phyloP scores from a whole-genome alignment of 441 rosid genomes.

The Lepidium campestre region DNA sequence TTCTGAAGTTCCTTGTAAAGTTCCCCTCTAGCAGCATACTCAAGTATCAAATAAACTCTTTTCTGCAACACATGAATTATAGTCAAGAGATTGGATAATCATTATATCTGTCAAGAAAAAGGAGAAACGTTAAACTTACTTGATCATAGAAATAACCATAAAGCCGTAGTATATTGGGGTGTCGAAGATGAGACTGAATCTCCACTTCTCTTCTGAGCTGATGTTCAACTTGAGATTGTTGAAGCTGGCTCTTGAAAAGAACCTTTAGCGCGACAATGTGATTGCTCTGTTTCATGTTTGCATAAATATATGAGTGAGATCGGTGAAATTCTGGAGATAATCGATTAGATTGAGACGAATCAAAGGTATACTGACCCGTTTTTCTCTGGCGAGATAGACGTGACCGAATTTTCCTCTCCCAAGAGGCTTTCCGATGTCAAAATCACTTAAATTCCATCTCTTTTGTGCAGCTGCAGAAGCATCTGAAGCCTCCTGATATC shows the following conservation, averaged over 20 bases:
- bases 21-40: slow-evolving; percentile 97
- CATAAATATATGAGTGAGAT: not conserved
- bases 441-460: slow-evolving; percentile 86
- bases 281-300: slow-evolving; percentile 57
- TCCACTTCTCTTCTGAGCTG: slow-evolving; percentile 97
- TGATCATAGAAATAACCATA: slow-evolving; percentile 98
- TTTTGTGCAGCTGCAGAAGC: slow-evolving; percentile 45
- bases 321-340: not conserved
- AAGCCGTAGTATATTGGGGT: slow-evolving; percentile 81
- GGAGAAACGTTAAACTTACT: slow-evolving; percentile 29
- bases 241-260: slow-evolving; percentile 90
- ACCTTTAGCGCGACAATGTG: slow-evolving; percentile 92
- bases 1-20: slow-evolving; percentile 90
- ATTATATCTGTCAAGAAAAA: not conserved
- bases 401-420: slow-evolving; percentile 98
- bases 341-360: not conserved
- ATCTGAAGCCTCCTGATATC: slow-evolving; percentile 46
- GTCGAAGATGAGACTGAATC: slow-evolving; percentile 91
- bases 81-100: not conserved
- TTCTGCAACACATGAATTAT: slow-evolving; percentile 49
- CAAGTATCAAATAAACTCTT: slow-evolving; percentile 86
- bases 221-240: slow-evolving; percentile 94
- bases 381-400: slow-evolving; percentile 89
- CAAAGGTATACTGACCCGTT: slow-evolving; percentile 42
- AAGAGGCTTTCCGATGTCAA: slow-evolving; percentile 94